phyloP scores from a whole-genome alignment of 352 stramenopile species.

The Globisporangium acanthophoron region DNA sequence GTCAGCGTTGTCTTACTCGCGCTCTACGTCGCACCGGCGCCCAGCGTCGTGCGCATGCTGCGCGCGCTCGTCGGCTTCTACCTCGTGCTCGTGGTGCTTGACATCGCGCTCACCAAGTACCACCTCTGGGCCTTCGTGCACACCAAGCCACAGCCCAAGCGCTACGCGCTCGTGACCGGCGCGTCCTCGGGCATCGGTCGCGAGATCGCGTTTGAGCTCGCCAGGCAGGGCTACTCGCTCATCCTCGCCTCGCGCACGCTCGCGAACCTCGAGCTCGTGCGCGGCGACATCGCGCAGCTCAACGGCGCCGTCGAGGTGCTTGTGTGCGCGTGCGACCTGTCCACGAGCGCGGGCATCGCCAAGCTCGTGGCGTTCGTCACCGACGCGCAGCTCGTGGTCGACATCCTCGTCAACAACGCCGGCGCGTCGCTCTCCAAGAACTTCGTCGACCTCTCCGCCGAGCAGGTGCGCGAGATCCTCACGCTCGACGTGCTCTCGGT shows the following conservation, averaged over 20 bases:
- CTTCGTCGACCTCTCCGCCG: slow-evolving; percentile 29
- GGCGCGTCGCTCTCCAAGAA: slow-evolving; percentile 30
- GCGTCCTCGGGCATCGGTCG: slow-evolving; percentile 64
- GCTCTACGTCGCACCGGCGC: not conserved
- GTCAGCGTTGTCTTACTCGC: not conserved
- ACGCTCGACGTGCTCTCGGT: slow-evolving; percentile 26
- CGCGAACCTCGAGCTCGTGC: slow-evolving; percentile 60
- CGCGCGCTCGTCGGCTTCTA: not conserved
- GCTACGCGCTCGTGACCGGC: slow-evolving; percentile 68
- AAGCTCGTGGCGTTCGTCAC: slow-evolving; percentile 50
- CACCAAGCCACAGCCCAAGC: slow-evolving; percentile 41
- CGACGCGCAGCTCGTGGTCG: slow-evolving; percentile 55
- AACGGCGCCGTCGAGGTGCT: slow-evolving; percentile 50
- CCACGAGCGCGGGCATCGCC: slow-evolving; percentile 37
- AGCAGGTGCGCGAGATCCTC: not conserved
- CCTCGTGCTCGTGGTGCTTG: slow-evolving; percentile 10
- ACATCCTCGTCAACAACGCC: slow-evolving; percentile 86
- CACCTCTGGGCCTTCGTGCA: slow-evolving; percentile 57
- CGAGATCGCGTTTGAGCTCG: slow-evolving; percentile 75
- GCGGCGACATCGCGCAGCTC: slow-evolving; percentile 63
- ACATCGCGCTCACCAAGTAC: slow-evolving; percentile 60
- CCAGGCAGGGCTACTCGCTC: slow-evolving; percentile 74
- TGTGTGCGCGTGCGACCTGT: slow-evolving; percentile 56
- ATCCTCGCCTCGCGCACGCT: slow-evolving; percentile 57
- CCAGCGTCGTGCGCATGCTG: not conserved